Conservation (phyloP, 2,329 filamentous ascomycete species). For the Gliomastix tumulicola region DNA sequence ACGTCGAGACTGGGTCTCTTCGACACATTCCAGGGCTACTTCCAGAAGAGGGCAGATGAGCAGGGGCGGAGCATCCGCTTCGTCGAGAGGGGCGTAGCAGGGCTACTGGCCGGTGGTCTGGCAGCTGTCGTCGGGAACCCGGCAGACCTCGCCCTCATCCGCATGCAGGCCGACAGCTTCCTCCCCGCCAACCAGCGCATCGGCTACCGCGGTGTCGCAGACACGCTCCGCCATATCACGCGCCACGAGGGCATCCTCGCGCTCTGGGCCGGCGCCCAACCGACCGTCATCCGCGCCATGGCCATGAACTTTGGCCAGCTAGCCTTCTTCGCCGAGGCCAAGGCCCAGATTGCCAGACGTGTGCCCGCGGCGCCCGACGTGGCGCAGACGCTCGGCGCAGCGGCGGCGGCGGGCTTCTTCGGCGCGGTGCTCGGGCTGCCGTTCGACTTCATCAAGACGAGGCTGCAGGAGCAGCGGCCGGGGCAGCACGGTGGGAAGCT, state of each 20-base stretch:
- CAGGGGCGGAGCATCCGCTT: constrained; percentile 72
- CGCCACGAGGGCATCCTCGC: constrained; percentile 73
- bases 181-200: constrained; percentile 79
- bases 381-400: constrained; percentile 76
- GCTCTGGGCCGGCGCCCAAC: constrained; percentile 83
- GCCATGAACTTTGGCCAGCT: constrained; percentile 96
- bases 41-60: constrained; percentile 64
- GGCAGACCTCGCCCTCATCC: constrained; percentile 88
- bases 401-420: constrained; percentile 92
- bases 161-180: constrained; percentile 95
- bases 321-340: constrained; percentile 96
- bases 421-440: constrained; percentile 92
- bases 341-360: constrained; percentile 67
- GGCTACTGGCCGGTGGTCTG: constrained; percentile 78
- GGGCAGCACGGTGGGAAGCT: constrained; percentile 71
- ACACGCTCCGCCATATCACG: constrained; percentile 76
- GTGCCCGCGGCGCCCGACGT: constrained; percentile 59
- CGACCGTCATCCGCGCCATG: constrained; percentile 94
- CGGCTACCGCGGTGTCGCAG: constrained; percentile 92
- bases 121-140: constrained; percentile 95
- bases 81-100: constrained; percentile 76
- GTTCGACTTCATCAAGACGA: constrained; percentile 98
- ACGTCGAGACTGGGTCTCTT: constrained; percentile 94
- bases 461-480: constrained; percentile 80
- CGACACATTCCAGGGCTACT: constrained; percentile 79